Base-by-base conservation (phyloP, 148 eudicot genomes). In the Nepenthes gracilis region DNA sequence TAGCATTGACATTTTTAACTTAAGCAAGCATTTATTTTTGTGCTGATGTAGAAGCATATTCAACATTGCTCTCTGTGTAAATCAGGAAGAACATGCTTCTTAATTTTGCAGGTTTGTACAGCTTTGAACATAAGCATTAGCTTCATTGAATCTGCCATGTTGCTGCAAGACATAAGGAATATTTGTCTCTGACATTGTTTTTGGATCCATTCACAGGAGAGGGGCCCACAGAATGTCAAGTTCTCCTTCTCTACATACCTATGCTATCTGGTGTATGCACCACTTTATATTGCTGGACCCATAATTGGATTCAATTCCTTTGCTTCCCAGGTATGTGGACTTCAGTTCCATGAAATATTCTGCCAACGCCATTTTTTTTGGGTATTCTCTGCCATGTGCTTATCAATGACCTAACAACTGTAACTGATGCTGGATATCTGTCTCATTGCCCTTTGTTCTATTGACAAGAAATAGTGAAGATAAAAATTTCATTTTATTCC, bases 251-350 rank as follows among this genome's bases (percentile, higher is more conserved):
- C 57, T 69, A 70, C 80, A 69, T 92, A 92, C 75, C 70, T 92
- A n/a, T 83, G 88, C 72, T 92, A 88, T 77, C 67, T 92, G 78
- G 58, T 78, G 12, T 92, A 88, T 77, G 96, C 98, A 58, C 98
- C 98, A 38, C 85, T 92, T 57, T 92, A 92, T 67, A 92, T 92
- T 67, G 98, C 96, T 43, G 98, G 98, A 62, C 98, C 97, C 36
- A 81, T 90, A 15, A 69, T 84, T 58, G 85, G 85, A 75, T 92
- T 88, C 72, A 92, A 92, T 65, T 94, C 88, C 62, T 88, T 92
- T 79, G 91, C 83, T 68, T 83, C 98, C 43, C 98, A 92, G 94
- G 98, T 88, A 67, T 65, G 70, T 75, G 54, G 4, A 63, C 43
- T 37, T 40, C 58, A 14, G 37, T 55, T 15, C 6, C 8, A 1